Evolutionary conservation across 805 yeast species (phyloP).

Genomic region (Barnettozyma sp.): DNA sequence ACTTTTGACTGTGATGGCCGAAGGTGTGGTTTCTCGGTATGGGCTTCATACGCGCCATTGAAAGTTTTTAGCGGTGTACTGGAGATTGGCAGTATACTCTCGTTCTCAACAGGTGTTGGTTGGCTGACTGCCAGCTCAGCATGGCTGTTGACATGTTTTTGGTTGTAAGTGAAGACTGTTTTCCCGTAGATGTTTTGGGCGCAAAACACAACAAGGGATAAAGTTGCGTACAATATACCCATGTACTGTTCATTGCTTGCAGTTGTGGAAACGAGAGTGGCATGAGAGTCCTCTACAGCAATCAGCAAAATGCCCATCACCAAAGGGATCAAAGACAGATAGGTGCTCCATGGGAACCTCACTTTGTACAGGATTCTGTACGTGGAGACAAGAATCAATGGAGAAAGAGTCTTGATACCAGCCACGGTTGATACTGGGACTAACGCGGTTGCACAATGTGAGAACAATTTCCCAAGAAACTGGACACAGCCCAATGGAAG

Average conservation of each 20-base stretch:
- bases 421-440: constrained; percentile 67
- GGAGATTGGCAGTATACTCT: constrained; percentile 8
- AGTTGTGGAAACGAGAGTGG: constrained; percentile 31
- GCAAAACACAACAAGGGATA: constrained; percentile 71
- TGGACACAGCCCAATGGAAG: constrained; percentile 63
- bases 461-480: constrained; percentile 55
- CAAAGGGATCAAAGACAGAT: constrained; percentile 45
- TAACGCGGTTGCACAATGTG: constrained; percentile 56
- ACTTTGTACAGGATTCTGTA: constrained; percentile 48
- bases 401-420: constrained; percentile 62
- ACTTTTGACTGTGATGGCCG: constrained; percentile 15
- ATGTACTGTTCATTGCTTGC: constrained; percentile 36
- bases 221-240: constrained; percentile 64
- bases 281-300: constrained; percentile 27
- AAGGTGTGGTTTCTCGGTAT: constrained; percentile 11
- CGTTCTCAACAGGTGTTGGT: constrained; percentile 4
- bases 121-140: constrained; percentile 19
- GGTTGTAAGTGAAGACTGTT: constrained; percentile 54
- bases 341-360: constrained; percentile 42
- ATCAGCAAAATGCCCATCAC: constrained; percentile 45
- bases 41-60: constrained; percentile 14
- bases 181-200: constrained; percentile 84
- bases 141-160: constrained; percentile 20
- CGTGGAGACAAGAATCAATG: constrained; percentile 50
- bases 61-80: too few relatives aligned